A percentile compares a stretch with the other conserved stretches of the same genome.
phyloP scores from a whole-genome alignment of 2,329 filamentous ascomycete genomes.

The Colletotrichum magnum region DNA sequence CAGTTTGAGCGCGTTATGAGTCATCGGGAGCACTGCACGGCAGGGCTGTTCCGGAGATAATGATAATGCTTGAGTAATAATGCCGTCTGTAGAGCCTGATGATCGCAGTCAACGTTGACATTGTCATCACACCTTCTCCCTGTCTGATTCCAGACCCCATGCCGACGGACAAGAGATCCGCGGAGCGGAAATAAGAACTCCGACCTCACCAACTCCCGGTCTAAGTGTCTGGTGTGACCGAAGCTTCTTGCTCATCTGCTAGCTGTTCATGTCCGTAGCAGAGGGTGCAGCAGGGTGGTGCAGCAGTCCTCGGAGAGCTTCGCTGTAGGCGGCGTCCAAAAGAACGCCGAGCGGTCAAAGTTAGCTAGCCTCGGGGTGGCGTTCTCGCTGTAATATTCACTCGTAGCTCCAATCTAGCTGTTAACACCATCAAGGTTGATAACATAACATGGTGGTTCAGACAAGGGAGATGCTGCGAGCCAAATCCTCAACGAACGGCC shows the following conservation, averaged over 20 bases:
- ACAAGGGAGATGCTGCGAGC: slow-evolving; percentile 1
- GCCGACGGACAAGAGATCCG: background rate
- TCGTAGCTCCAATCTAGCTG: background rate
- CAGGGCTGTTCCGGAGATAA: background rate
- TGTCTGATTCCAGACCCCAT: slow-evolving; percentile 1
- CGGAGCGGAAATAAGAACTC: slow-evolving; percentile 27
- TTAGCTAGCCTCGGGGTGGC: background rate
- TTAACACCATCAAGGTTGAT: background rate
- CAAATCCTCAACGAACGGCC: slow-evolving; percentile 5
- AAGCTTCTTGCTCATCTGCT: too few species aligned
- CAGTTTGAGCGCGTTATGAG: slow-evolving; percentile 4
- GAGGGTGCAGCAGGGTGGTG: background rate
- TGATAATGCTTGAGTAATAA: background rate
- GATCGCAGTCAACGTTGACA: slow-evolving; percentile 10
- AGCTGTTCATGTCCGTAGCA: too few species aligned
- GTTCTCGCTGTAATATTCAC: slow-evolving; percentile 1
- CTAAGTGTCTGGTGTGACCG: too few species aligned
- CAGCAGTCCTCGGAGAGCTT: background rate
- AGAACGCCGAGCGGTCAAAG: slow-evolving; percentile 17
- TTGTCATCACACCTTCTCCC: slow-evolving; percentile 2
- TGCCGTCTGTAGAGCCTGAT: slow-evolving; percentile 15
- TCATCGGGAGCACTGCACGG: background rate
- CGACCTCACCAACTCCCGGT: background rate
- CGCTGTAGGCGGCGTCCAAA: background rate
- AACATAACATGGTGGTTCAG: background rate